Conservation (phyloP, 371 early-diverging fungal genomes). For the Actinomortierella wolfii region DNA sequence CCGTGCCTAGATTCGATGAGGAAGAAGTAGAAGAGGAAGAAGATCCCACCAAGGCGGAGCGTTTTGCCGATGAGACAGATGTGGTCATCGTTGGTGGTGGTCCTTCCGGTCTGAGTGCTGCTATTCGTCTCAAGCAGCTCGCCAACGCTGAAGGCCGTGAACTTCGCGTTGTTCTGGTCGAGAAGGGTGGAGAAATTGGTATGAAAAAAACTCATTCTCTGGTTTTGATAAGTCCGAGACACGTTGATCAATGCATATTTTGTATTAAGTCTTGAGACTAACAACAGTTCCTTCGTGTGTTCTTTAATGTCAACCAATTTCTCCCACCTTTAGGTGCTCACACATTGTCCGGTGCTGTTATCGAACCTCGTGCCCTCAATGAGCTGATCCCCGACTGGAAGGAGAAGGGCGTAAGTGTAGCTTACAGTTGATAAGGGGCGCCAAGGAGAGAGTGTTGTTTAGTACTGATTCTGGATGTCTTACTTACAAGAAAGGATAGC, state of each 20-base stretch:
- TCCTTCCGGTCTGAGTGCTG: slow-evolving; percentile 94
- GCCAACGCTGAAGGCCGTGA: slow-evolving; percentile 87
- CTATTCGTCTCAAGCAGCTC: slow-evolving; percentile 91
- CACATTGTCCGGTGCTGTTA: slow-evolving; percentile 93
- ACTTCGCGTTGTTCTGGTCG: slow-evolving; percentile 89
- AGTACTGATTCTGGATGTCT: neutral
- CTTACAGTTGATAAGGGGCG: slow-evolving; percentile 57
- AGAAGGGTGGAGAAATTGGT: slow-evolving; percentile 96
- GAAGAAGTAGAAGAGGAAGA: slow-evolving; percentile 33
- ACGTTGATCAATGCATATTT: neutral
- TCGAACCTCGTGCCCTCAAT: slow-evolving; percentile 92
- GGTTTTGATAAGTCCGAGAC: neutral
- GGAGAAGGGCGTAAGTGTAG: slow-evolving; percentile 73
- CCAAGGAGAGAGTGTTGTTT: neutral
- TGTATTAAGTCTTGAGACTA: neutral
- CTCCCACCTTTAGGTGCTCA: slow-evolving; percentile 71
- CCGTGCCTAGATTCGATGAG: slow-evolving; percentile 21
- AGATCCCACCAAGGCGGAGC: slow-evolving; percentile 48
- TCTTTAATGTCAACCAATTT: neutral
- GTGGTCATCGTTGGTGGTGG: slow-evolving; percentile 97
- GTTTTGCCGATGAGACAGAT: slow-evolving; percentile 89
- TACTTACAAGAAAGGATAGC: neutral
- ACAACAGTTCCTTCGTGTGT: neutral
- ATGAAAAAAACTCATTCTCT: slow-evolving; percentile 2
- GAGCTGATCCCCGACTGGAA: slow-evolving; percentile 98